Evolutionary conservation across 2,329 filamentous ascomycete species (phyloP), one percentile per base, ranked within the genome.

Genomic region (Fusarium luffae): DNA sequence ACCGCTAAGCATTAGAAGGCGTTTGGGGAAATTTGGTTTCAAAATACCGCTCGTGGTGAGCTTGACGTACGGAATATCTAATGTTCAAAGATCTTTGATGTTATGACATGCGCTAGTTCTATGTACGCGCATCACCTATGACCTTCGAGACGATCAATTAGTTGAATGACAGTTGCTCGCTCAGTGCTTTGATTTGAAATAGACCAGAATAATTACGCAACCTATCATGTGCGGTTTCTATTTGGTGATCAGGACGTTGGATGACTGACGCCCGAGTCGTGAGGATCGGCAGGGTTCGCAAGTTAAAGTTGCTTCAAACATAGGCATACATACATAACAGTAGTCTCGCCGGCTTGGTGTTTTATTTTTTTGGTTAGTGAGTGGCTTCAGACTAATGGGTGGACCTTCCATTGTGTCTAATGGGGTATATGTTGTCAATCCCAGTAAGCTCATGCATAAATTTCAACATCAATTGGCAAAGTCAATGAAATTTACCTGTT

Each of bases 1-100:
- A 88, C 88, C 70, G 88, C 88, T 76, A 91, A 91, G 86, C 89
- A 91, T 86, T 91, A 88, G 76, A 81, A 77, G 77, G 80, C 78
- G 77, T 79, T 80, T 47, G 57, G 57, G 66, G 67, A 62, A 66
- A 62, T 60, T 61, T 67, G 50, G 28, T 48, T 65, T 64, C 32
- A 68, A 55, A 54, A 67, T 63, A 65, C 69, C 43, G 63, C 66
- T 68, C 62, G 51, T 40, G 47, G 56, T 61, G 66, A 68, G 42
- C 60, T 54, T 69, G 67, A 66, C 59, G 58, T 55, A 48, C 52
- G 66, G 59, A 63, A 69, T 68, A 49, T 61, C 57, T 61, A 66
- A 71, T 75, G 32, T 61, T 65, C 52, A 32, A 57, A 55, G 58
- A 63, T 68, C 47, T 72, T 57, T 70, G 58, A 63, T 58, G 34